These are phyloP conservation scores for Glycine latifolia DNA, from an alignment of 306 rosid genomes.

Conservation along the genomic window DNA sequence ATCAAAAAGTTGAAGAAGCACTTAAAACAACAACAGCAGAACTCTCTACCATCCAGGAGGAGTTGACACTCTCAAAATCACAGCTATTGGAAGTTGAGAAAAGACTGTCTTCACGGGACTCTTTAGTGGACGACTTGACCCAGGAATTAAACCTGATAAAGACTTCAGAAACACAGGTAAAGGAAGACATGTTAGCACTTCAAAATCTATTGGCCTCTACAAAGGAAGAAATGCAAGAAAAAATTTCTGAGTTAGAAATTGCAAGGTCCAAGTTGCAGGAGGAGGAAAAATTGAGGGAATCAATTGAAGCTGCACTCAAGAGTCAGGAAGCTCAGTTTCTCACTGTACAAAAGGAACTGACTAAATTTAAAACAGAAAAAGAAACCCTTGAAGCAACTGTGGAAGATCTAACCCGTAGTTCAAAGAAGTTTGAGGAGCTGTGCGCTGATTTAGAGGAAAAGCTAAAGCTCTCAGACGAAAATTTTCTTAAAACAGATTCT, in stretches of 20 bases:
- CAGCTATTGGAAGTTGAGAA: conserved; percentile 63
- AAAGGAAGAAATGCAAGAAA: conserved; percentile 78
- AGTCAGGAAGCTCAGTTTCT: conserved; percentile 61
- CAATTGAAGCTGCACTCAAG: conserved; percentile 60
- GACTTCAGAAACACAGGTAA: conserved; percentile 70
- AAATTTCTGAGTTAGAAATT: conserved; percentile 70
- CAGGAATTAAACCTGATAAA: conserved; percentile 62
- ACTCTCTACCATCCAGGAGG: conserved; percentile 76
- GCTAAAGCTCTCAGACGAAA: conserved; percentile 69
- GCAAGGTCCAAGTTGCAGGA: conserved; percentile 63
- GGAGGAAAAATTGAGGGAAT: conserved; percentile 68
- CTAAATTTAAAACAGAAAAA: conserved; percentile 58
- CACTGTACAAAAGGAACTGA: conserved; percentile 56
- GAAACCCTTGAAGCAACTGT: conserved; percentile 61
- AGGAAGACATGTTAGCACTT: conserved; percentile 78
- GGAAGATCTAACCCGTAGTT: conserved; percentile 58
- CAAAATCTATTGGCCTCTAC: conserved; percentile 60
- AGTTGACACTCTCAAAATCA: conserved; percentile 69
- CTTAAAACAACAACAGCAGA: conserved; percentile 69
- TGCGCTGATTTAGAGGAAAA: conserved; percentile 70
- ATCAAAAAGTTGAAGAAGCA: conserved; percentile 77
- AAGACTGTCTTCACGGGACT: conserved; percentile 68
- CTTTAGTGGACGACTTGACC: conserved; percentile 60
- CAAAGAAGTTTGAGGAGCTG: conserved; percentile 60
- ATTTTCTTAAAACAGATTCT: conserved; percentile 66